A percentile compares a stretch with the other conserved stretches of the same genome.
Conservation (phyloP, 495 filamentous ascomycete species). For the Aspergillus nanangensis region DNA sequence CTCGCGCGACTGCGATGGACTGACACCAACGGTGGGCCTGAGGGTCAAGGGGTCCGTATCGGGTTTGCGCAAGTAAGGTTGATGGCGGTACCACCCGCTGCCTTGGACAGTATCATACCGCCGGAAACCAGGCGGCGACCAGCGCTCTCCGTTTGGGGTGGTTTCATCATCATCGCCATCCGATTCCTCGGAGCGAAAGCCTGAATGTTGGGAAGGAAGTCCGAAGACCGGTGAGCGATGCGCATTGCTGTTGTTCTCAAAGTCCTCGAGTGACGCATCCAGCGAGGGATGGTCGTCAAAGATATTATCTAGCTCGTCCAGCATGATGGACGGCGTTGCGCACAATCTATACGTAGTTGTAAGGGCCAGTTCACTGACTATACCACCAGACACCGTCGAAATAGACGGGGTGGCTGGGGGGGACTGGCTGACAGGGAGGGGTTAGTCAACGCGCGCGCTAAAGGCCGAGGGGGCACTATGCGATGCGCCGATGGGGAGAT, state of each 20-base stretch:
- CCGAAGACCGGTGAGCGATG: constrained; percentile 51
- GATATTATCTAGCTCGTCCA: constrained; percentile 44
- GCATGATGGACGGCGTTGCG: constrained; percentile 41
- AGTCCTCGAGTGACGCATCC: constrained; percentile 72
- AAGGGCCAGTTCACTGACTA: constrained; percentile 16
- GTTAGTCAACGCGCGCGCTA: neutral
- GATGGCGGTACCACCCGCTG: constrained; percentile 59
- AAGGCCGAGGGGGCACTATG: neutral
- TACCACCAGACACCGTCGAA: constrained; percentile 13
- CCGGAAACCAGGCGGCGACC: constrained; percentile 58
- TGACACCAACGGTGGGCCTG: constrained; percentile 39
- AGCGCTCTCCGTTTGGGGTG: constrained; percentile 34
- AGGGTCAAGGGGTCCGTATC: constrained; percentile 30
- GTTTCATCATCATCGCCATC: constrained; percentile 40
- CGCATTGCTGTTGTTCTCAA: constrained; percentile 54
- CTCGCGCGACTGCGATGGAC: constrained; percentile 48
- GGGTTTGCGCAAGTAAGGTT: constrained; percentile 39
- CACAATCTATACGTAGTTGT: constrained; percentile 16
- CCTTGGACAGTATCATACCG: constrained; percentile 43
- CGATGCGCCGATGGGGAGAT: neutral
- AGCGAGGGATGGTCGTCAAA: constrained; percentile 68
- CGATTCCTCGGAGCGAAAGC: constrained; percentile 64
- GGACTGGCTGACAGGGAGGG: neutral
- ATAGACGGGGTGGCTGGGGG: constrained; percentile 4
- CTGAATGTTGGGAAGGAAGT: constrained; percentile 70